phyloP scores from a whole-genome alignment of 768 basidiomycete genomes.

The Tricholoma furcatifolium region DNA sequence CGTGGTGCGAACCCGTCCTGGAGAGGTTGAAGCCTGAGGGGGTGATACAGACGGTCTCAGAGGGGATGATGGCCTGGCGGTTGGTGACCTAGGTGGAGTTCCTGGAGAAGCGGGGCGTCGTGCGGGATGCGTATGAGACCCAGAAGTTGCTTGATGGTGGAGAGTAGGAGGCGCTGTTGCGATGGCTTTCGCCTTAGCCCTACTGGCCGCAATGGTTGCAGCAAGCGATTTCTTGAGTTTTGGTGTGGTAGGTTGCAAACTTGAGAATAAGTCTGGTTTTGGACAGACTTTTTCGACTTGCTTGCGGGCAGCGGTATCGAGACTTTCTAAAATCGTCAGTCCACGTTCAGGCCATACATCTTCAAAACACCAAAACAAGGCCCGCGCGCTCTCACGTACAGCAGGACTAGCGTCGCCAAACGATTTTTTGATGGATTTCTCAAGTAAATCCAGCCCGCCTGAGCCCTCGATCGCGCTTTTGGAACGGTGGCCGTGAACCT shows the following conservation, averaged over 20 bases:
- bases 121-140: constrained; percentile 53
- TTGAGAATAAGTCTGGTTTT: constrained; percentile 42
- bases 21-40: constrained; percentile 37
- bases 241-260: constrained; percentile 48
- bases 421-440: constrained; percentile 70
- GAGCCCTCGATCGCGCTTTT: constrained; percentile 66
- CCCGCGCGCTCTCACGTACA: constrained; percentile 72
- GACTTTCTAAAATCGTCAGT: constrained; percentile 53
- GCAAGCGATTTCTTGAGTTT: constrained; percentile 77
- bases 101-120: constrained; percentile 44
- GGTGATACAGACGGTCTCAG: constrained; percentile 47
- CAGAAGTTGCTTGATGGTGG: constrained; percentile 80
- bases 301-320: constrained; percentile 73
- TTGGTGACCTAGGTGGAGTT: constrained; percentile 34
- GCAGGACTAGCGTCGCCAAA: constrained; percentile 77
- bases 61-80: constrained; percentile 46
- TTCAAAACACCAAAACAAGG: constrained; percentile 79
- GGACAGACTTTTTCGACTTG: constrained; percentile 88
- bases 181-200: constrained; percentile 83
- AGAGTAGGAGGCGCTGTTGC: constrained; percentile 79
- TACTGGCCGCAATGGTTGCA: constrained; percentile 86
- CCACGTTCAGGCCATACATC: constrained; percentile 74
- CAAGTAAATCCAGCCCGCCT: constrained; percentile 69
- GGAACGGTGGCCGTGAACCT: constrained; percentile 64
- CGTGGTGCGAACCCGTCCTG: constrained; percentile 32